phyloP scores from a whole-genome alignment of 169 alveolate species.

The Besnoitia besnoiti region DNA sequence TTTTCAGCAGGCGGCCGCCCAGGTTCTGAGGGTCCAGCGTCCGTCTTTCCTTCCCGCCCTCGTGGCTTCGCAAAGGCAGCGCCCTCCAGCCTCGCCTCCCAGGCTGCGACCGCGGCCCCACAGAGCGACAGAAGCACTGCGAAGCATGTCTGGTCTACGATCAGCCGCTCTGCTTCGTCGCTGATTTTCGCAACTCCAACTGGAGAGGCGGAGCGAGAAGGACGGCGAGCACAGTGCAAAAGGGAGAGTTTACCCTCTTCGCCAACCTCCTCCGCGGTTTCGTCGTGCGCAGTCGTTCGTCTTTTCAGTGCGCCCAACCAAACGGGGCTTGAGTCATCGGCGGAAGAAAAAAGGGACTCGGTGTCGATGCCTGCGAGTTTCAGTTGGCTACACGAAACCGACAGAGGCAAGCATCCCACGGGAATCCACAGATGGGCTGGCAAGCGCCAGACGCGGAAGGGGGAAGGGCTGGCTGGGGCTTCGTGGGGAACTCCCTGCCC shows the following conservation, averaged over 20 bases:
- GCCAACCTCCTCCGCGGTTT: not conserved
- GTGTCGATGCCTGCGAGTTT: not conserved
- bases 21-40: no score
- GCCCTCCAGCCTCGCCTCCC: not conserved
- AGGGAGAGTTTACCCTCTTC: no score
- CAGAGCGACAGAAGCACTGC: not conserved
- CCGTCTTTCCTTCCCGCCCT: not conserved
- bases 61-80: not conserved
- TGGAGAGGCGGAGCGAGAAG: not conserved
- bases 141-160: not conserved
- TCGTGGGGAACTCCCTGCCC: not conserved
- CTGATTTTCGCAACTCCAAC: not conserved
- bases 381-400: not conserved
- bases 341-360: not conserved
- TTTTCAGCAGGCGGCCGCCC: not conserved
- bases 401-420: not conserved
- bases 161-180: no score
- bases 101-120: not conserved
- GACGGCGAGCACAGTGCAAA: not conserved
- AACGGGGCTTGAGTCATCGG: no score
- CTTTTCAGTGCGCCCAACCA: not conserved
- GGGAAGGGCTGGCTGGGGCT: not conserved
- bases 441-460: not conserved
- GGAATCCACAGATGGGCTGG: not conserved
- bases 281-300: not conserved